Percentiles rank a stretch among this genome's conserved stretches.
phyloP scores from a whole-genome alignment of 805 yeast species.

The Metschnikowia borealis region DNA sequence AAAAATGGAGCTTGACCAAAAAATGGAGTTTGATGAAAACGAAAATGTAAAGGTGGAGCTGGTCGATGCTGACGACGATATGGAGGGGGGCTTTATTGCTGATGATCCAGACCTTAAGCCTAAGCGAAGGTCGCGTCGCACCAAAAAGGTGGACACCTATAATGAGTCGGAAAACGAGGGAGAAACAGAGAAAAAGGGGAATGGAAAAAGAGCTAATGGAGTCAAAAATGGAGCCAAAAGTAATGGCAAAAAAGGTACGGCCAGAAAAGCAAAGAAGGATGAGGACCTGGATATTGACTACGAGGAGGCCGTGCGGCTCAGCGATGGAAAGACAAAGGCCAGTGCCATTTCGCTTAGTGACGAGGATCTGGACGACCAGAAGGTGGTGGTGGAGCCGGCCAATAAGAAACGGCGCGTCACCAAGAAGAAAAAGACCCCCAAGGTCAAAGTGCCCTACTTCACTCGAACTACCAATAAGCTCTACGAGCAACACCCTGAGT shows the following conservation, averaged over 20 bases:
- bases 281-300: conserved; percentile 5
- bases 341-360: conserved; percentile 28
- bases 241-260: not conserved
- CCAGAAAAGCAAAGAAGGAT: not conserved
- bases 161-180: conserved; percentile 18
- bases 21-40: not conserved
- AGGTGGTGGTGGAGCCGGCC: conserved; percentile 9
- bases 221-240: not conserved
- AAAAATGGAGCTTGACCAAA: not conserved
- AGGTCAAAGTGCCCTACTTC: conserved; percentile 62
- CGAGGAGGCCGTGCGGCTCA: conserved; percentile 2
- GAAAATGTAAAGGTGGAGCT: not conserved
- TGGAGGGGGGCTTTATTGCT: conserved; percentile 17
- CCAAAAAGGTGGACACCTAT: conserved; percentile 16
- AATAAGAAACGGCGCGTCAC: conserved; percentile 22
- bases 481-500: conserved; percentile 73
- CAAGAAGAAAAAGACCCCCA: conserved; percentile 37
- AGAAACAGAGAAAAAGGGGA: not conserved
- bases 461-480: conserved; percentile 66
- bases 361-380: conserved; percentile 18
- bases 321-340: conserved; percentile 1
- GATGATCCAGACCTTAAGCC: conserved; percentile 16
- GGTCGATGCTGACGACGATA: conserved; percentile 6
- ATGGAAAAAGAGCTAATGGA: not conserved
- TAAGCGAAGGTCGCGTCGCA: conserved; percentile 9